Conservation (phyloP, 2,329 filamentous ascomycete species). For the Sporothrix humicola region DNA sequence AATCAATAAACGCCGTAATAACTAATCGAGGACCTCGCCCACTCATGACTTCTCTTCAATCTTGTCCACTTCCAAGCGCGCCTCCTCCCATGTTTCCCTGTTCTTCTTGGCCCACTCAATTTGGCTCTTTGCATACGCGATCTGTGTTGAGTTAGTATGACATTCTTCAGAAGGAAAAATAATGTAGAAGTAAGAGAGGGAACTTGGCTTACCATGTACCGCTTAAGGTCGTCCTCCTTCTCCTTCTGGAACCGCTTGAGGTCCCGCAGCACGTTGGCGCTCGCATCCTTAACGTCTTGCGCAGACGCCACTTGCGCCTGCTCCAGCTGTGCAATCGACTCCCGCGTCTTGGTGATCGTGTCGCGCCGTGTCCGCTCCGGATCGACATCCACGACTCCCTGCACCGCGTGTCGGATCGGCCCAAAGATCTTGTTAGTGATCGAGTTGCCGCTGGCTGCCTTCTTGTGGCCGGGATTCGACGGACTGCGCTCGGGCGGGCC, state of each 20-base stretch:
- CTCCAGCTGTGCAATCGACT: conserved; percentile 84
- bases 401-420: conserved; percentile 90
- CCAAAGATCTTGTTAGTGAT: conserved; percentile 95
- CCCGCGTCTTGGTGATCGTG: conserved; percentile 92
- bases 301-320: conserved; percentile 88
- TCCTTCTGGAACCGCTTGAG: conserved; percentile 91
- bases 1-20: neutral
- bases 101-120: conserved; percentile 94
- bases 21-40: neutral
- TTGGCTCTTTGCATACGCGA: conserved; percentile 90
- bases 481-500: conserved; percentile 62
- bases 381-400: conserved; percentile 95
- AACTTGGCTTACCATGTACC: conserved; percentile 82
- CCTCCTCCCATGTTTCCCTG: conserved; percentile 91
- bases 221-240: conserved; percentile 91
- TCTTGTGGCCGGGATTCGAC: conserved; percentile 67
- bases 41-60: conserved; percentile 66
- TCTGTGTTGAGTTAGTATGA: conserved; percentile 56
- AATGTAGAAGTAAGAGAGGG: neutral
- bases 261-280: conserved; percentile 84
- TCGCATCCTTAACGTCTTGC: conserved; percentile 92
- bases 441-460: conserved; percentile 82
- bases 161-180: neutral
- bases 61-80: conserved; percentile 83
- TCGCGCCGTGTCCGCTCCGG: conserved; percentile 91